These are phyloP conservation scores for Starmerella apicola DNA, from an alignment of 805 yeast genomes.

Conservation along the genomic window DNA sequence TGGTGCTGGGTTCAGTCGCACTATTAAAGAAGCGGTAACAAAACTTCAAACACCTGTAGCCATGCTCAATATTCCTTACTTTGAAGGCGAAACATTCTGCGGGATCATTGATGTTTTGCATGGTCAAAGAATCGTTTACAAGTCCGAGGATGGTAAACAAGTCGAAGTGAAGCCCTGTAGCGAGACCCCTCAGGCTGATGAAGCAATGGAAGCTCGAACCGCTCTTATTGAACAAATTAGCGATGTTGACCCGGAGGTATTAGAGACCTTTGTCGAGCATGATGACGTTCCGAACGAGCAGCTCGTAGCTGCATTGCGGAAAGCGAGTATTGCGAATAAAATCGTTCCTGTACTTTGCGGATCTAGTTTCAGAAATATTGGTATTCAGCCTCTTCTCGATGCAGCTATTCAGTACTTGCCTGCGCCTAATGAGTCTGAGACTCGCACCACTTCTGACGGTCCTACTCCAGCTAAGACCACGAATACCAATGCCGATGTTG, in stretches of 20 bases:
- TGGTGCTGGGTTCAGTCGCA: conserved; percentile 88
- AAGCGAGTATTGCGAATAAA: conserved; percentile 44
- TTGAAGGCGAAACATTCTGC: conserved; percentile 41
- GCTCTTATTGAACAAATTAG: conserved; percentile 75
- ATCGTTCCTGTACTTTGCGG: conserved; percentile 84
- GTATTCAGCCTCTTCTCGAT: conserved; percentile 88
- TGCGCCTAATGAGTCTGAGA: conserved; percentile 47
- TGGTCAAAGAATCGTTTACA: conserved; percentile 36
- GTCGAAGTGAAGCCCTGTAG: conserved; percentile 33
- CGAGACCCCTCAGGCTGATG: conserved; percentile 22
- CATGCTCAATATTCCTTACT: conserved; percentile 66
- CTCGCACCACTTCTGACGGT: conserved; percentile 42
- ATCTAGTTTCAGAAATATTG: conserved; percentile 81
- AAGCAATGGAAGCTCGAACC: conserved; percentile 36
- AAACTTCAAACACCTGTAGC: conserved; percentile 65
- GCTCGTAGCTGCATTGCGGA: conserved; percentile 49
- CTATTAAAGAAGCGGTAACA: conserved; percentile 70
- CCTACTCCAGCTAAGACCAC: conserved; percentile 13
- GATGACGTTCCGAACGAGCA: conserved; percentile 39
- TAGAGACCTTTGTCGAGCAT: conserved; percentile 60
- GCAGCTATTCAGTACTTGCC: conserved; percentile 71
- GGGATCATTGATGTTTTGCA: conserved; percentile 72
- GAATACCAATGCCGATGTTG: conserved; percentile 36
- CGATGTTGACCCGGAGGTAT: conserved; percentile 64
- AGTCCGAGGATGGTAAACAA: conserved; percentile 40